Conservation (phyloP, 2,329 filamentous ascomycete genomes). For the Passalora sequoiae region DNA sequence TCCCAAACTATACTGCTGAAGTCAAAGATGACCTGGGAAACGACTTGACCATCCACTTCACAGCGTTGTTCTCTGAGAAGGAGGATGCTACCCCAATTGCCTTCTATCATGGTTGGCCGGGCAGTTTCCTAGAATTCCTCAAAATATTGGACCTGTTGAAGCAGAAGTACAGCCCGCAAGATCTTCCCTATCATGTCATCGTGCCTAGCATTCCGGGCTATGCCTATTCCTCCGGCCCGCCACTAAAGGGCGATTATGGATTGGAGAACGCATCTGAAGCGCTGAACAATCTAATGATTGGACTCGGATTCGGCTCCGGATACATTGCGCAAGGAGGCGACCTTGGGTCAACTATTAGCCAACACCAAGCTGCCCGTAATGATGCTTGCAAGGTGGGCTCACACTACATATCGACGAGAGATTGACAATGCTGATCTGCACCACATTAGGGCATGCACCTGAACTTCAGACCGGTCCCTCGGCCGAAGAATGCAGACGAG, state of each 20-base stretch:
- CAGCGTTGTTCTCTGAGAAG: conserved; percentile 50
- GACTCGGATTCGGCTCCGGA: conserved; percentile 45
- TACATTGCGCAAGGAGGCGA: conserved; percentile 55
- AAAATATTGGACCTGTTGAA: conserved; percentile 31
- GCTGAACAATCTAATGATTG: conserved; percentile 47
- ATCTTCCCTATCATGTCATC: conserved; percentile 53
- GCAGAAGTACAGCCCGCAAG: conserved; percentile 45
- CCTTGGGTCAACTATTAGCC: conserved; percentile 42
- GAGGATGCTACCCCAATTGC: conserved; percentile 35
- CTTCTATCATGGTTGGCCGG: conserved; percentile 37
- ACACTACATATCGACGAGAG: too few relatives aligned
- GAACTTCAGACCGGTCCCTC: conserved; percentile 22
- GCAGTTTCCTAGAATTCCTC: conserved; percentile 34
- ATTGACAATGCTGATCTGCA: too few relatives aligned
- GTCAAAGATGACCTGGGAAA: conserved; percentile 31
- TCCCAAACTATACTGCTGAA: conserved; percentile 20
- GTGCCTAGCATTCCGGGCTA: conserved; percentile 52
- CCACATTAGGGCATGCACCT: conserved; percentile 29
- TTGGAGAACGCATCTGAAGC: conserved; percentile 38
- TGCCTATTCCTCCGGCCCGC: conserved; percentile 41
- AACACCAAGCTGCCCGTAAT: conserved; percentile 32
- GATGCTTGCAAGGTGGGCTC: conserved; percentile 19
- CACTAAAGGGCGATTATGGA: conserved; percentile 42
- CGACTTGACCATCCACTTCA: conserved; percentile 48
- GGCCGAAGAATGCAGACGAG: conserved; percentile 24